These are phyloP conservation scores for Trichophyton benhamiae DNA, from an alignment of 2,329 filamentous ascomycete species.

Conservation along the genomic window DNA sequence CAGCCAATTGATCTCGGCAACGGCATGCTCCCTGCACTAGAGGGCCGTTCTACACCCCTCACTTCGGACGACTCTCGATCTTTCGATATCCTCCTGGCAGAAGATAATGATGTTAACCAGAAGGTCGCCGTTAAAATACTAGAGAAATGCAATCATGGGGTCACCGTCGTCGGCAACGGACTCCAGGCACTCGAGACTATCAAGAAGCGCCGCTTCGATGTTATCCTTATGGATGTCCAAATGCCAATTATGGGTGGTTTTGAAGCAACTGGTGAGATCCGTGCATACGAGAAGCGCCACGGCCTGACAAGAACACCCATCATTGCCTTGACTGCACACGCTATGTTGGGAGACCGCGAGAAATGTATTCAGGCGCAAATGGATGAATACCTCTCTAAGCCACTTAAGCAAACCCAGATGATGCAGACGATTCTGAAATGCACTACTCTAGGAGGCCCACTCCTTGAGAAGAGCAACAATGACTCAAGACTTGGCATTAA, in stretches of 20 bases:
- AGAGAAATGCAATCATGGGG: constrained; percentile 73
- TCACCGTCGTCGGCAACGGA: constrained; percentile 77
- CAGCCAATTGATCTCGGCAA: constrained; percentile 88
- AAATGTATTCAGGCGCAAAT: constrained; percentile 98
- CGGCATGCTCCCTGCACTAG: constrained; percentile 87
- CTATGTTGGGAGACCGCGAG: constrained; percentile 95
- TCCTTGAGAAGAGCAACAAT: constrained; percentile 31
- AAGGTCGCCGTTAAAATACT: constrained; percentile 91
- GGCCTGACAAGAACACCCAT: constrained; percentile 78
- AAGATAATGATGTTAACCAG: constrained; percentile 97
- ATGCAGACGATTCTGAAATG: constrained; percentile 97
- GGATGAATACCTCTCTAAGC: constrained; percentile 97
- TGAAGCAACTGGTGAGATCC: constrained; percentile 90
- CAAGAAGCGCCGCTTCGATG: constrained; percentile 84
- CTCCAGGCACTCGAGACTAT: constrained; percentile 86
- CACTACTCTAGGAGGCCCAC: constrained; percentile 61
- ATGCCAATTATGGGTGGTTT: constrained; percentile 99
- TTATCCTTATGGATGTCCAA: constrained; percentile 97
- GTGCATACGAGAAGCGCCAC: constrained; percentile 79
- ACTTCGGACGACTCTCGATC: constrained; percentile 89
- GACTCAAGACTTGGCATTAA: constrained; percentile 16
- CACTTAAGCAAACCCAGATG: constrained; percentile 88
- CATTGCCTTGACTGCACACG: constrained; percentile 91
- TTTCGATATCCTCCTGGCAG: constrained; percentile 86
- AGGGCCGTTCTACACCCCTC: constrained; percentile 81